Evolutionary conservation across 2,329 filamentous ascomycete species (phyloP).

Genomic region (Penicillium fuscoglaucum): DNA sequence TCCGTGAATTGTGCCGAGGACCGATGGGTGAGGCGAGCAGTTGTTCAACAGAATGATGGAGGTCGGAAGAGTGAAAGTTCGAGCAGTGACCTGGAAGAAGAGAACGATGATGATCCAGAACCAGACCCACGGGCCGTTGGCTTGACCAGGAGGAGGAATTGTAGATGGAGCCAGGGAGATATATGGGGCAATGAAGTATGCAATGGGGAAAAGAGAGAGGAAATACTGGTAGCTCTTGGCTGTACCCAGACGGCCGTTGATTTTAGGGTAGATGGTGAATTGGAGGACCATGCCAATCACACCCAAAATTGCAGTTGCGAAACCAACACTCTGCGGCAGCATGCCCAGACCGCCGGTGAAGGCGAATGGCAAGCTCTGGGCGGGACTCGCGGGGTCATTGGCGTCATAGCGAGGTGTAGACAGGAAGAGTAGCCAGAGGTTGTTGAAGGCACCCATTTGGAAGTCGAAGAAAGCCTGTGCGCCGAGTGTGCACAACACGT

Average conservation of each 20-base stretch:
- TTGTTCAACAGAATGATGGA: constrained; percentile 63
- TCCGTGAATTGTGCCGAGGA: constrained; percentile 61
- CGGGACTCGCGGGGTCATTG: constrained; percentile 42
- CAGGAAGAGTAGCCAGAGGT: constrained; percentile 74
- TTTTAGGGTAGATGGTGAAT: constrained; percentile 67
- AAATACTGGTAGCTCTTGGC: constrained; percentile 67
- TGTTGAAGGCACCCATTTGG: constrained; percentile 71
- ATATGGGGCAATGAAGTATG: constrained; percentile 71
- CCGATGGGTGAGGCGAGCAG: constrained; percentile 59
- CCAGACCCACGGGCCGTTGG: constrained; percentile 58
- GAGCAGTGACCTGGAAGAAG: constrained; percentile 67
- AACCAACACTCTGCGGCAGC: constrained; percentile 66
- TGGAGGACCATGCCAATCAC: constrained; percentile 71
- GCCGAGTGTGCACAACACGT: constrained; percentile 58
- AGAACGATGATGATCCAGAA: constrained; percentile 64
- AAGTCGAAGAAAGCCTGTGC: constrained; percentile 71
- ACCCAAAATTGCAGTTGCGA: constrained; percentile 74
- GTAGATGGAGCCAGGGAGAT: constrained; percentile 66
- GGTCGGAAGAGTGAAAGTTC: constrained; percentile 67
- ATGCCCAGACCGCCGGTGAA: constrained; percentile 74
- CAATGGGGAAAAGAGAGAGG: constrained; percentile 68
- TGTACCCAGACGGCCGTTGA: constrained; percentile 68
- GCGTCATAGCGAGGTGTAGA: constrained; percentile 64
- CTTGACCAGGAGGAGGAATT: constrained; percentile 42
- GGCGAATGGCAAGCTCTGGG: constrained; percentile 52